phyloP scores from a whole-genome alignment of 2,329 filamentous ascomycete genomes.

The Chrysosporium keratinophilum region DNA sequence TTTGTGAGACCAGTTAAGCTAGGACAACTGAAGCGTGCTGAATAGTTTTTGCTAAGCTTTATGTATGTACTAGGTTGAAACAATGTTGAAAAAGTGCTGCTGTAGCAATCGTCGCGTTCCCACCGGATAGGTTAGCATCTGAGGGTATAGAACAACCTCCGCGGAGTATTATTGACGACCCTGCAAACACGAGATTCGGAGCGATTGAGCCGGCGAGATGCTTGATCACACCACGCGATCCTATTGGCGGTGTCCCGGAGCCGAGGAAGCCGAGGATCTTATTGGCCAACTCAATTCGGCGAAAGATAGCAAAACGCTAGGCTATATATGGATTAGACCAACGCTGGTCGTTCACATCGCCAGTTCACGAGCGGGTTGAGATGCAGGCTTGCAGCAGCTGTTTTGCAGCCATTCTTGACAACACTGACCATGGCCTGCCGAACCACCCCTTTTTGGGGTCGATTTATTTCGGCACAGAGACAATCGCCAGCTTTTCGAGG shows the following conservation, averaged over 20 bases:
- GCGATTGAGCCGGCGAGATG: background rate
- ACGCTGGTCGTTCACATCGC: background rate
- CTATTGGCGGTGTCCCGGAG: background rate
- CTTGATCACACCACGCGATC: background rate
- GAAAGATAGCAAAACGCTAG: background rate
- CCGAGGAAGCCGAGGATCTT: background rate
- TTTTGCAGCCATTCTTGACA: background rate
- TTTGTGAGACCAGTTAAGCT: too few species aligned
- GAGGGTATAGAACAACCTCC: too few species aligned
- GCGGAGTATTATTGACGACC: background rate
- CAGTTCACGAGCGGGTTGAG: background rate
- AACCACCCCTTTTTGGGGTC: constrained; percentile 5
- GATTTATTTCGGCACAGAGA: background rate
- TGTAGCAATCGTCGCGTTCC: too few species aligned
- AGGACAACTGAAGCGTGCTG: too few species aligned
- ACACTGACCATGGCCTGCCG: constrained; percentile 2
- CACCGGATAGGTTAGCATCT: too few species aligned
- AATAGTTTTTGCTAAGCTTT: too few species aligned
- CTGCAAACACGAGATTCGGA: background rate
- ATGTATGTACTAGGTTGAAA: too few species aligned
- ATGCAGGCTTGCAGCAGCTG: background rate
- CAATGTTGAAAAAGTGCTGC: too few species aligned
- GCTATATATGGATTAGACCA: background rate
- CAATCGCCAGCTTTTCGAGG: background rate
- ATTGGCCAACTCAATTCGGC: background rate